Evolutionary conservation across 108 stramenopile species (phyloP).

Genomic region (Cyclotella kingstonii): DNA sequence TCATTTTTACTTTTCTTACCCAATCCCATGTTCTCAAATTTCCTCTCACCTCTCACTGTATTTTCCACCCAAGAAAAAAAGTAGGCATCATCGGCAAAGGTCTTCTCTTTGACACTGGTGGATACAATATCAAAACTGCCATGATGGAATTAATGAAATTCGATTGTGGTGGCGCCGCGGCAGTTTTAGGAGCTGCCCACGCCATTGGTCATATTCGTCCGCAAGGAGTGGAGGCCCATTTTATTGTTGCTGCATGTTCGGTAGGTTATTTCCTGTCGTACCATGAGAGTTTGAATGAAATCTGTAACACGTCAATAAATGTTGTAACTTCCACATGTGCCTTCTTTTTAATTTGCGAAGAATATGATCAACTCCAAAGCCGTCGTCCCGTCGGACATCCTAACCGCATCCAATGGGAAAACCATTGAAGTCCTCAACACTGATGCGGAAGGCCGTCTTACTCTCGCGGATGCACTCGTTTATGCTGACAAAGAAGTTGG

Average conservation of each 20-base stretch:
- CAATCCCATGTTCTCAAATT: too few relatives aligned
- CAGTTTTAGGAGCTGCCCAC: slow-evolving; percentile 83
- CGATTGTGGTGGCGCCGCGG: slow-evolving; percentile 95
- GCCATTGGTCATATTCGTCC: slow-evolving; percentile 65
- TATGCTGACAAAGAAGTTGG: slow-evolving; percentile 93
- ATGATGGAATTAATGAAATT: slow-evolving; percentile 99
- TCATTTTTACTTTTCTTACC: too few relatives aligned
- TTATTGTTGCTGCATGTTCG: slow-evolving; percentile 90
- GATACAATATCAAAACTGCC: slow-evolving; percentile 98
- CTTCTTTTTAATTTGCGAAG: slow-evolving; percentile 26
- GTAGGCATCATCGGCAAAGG: slow-evolving; percentile 95
- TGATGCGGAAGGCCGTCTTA: slow-evolving; percentile 97
- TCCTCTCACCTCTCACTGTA: too few relatives aligned
- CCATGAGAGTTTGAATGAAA: neutral
- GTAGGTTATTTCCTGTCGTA: slow-evolving; percentile 6
- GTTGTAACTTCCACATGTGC: neutral
- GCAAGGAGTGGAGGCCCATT: slow-evolving; percentile 88
- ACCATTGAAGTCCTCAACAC: slow-evolving; percentile 97
- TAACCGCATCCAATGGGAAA: slow-evolving; percentile 97
- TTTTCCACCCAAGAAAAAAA: too few relatives aligned
- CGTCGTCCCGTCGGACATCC: slow-evolving; percentile 90
- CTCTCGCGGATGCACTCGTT: slow-evolving; percentile 96
- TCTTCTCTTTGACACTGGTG: slow-evolving; percentile 97
- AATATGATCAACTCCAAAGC: slow-evolving; percentile 96
- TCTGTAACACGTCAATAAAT: neutral